A percentile compares a stretch with the other conserved stretches of the same genome.
Evolutionary conservation across 768 basidiomycete species (phyloP).

Genomic region (Floccularia luteovirens): DNA sequence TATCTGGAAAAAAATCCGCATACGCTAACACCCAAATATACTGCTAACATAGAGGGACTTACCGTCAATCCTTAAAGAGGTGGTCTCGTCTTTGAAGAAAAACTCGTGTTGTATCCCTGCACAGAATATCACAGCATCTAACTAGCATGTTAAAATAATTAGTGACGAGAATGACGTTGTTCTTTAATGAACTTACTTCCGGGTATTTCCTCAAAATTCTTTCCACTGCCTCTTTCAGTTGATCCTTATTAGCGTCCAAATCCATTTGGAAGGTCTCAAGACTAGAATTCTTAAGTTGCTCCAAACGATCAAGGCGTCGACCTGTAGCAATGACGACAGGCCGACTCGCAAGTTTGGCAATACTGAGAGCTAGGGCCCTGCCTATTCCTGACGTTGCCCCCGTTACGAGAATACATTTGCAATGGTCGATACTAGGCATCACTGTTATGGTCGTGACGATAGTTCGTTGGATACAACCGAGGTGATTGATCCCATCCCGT

Average conservation of each 20-base stretch:
- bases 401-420: constrained; percentile 43
- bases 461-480: not conserved
- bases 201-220: constrained; percentile 36
- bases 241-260: constrained; percentile 26
- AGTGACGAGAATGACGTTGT: not conserved
- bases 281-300: constrained; percentile 32
- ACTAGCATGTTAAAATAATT: constrained; percentile 19
- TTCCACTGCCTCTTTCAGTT: constrained; percentile 32
- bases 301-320: constrained; percentile 44
- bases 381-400: constrained; percentile 58
- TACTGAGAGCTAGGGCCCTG: constrained; percentile 42
- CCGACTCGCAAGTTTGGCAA: constrained; percentile 36
- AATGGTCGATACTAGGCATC: constrained; percentile 34
- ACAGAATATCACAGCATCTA: constrained; percentile 47
- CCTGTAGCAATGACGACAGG: constrained; percentile 46
- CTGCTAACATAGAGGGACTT: too few relatives aligned
- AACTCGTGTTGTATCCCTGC: constrained; percentile 47
- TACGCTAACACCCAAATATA: constrained; percentile 1
- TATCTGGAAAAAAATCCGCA: constrained; percentile 17
- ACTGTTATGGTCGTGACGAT: not conserved
- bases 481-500: too few relatives aligned
- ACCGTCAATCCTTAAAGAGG: constrained; percentile 28
- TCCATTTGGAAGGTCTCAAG: constrained; percentile 39
- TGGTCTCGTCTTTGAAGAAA: constrained; percentile 33
- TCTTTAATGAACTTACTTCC: constrained; percentile 32